phyloP scores from a whole-genome alignment of 345 rosid genomes.

The Cardamine chenopodiifolia region DNA sequence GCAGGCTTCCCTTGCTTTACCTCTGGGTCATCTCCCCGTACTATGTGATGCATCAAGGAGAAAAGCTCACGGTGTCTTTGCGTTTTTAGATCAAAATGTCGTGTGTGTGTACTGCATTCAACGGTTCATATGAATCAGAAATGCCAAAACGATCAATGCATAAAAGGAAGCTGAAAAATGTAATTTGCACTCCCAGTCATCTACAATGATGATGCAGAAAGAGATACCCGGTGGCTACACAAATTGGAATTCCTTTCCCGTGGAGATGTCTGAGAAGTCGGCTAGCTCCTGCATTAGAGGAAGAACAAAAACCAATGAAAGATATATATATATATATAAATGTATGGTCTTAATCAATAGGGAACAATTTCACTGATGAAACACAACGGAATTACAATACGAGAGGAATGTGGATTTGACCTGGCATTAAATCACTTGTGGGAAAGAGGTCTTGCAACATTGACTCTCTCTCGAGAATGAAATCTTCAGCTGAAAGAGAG shows the following conservation, averaged over 20 bases:
- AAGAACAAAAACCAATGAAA: background rate
- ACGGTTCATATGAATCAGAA: no score
- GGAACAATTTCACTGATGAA: background rate
- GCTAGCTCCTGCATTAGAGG: slow-evolving; percentile 63
- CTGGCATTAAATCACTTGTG: slow-evolving; percentile 85
- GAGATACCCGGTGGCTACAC: slow-evolving; percentile 80
- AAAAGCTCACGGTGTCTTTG: slow-evolving; percentile 76
- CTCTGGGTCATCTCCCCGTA: slow-evolving; percentile 92
- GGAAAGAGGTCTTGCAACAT: slow-evolving; percentile 80
- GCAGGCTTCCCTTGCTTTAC: slow-evolving; percentile 93
- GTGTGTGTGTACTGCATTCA: slow-evolving; percentile 63
- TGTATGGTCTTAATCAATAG: no score
- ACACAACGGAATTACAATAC: no score
- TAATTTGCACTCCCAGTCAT: slow-evolving; percentile 4
- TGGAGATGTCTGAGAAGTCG: slow-evolving; percentile 75
- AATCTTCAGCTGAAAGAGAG: slow-evolving; percentile 78
- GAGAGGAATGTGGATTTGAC: no score
- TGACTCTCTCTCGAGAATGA: slow-evolving; percentile 76
- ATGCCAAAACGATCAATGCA: background rate
- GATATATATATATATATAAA: no score
- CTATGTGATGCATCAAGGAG: slow-evolving; percentile 91
- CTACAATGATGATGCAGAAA: background rate
- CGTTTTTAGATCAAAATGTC: slow-evolving; percentile 84
- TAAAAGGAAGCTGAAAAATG: no score
- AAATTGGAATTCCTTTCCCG: slow-evolving; percentile 76